A percentile compares a stretch with the other conserved stretches of the same genome.
phyloP scores from a whole-genome alignment of 495 filamentous ascomycete genomes.

The Daldinia childiae region DNA sequence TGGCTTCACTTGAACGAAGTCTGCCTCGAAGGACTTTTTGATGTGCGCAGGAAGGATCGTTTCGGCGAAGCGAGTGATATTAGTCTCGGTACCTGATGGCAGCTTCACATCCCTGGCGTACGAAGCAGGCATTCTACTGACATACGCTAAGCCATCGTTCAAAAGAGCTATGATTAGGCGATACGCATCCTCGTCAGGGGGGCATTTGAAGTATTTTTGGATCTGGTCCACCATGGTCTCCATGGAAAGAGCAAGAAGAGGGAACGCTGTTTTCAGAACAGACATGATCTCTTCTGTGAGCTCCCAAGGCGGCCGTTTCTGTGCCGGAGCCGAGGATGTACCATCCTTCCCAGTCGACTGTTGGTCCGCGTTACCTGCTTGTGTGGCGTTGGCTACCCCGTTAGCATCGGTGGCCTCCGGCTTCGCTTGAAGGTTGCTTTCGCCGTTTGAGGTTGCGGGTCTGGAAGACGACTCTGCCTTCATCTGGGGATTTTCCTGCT shows the following conservation, averaged over 20 bases:
- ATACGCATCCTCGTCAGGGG: constrained; percentile 97
- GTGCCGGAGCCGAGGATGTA: constrained; percentile 53
- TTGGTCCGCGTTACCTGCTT: constrained; percentile 48
- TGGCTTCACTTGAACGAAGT: constrained; percentile 92
- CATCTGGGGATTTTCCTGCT: constrained; percentile 44
- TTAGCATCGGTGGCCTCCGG: constrained; percentile 56
- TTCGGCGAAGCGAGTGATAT: constrained; percentile 96
- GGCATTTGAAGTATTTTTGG: constrained; percentile 97
- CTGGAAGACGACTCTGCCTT: constrained; percentile 60
- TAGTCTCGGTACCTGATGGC: constrained; percentile 87
- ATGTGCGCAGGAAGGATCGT: constrained; percentile 94
- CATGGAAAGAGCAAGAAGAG: constrained; percentile 94
- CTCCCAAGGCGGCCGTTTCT: constrained; percentile 90
- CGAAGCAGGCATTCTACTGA: constrained; percentile 82
- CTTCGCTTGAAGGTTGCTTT: constrained; percentile 53
- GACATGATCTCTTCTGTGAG: constrained; percentile 94
- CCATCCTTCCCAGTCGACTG: constrained; percentile 43
- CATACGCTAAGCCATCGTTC: constrained; percentile 90
- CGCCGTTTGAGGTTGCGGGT: constrained; percentile 61
- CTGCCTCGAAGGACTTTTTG: constrained; percentile 90
- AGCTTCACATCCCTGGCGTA: constrained; percentile 93
- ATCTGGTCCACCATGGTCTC: constrained; percentile 99
- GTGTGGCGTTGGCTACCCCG: constrained; percentile 49
- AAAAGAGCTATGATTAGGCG: constrained; percentile 95
- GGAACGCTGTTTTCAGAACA: constrained; percentile 93